Evolutionary conservation across 768 basidiomycete species (phyloP).

Genomic region (Clavaria fumosa): DNA sequence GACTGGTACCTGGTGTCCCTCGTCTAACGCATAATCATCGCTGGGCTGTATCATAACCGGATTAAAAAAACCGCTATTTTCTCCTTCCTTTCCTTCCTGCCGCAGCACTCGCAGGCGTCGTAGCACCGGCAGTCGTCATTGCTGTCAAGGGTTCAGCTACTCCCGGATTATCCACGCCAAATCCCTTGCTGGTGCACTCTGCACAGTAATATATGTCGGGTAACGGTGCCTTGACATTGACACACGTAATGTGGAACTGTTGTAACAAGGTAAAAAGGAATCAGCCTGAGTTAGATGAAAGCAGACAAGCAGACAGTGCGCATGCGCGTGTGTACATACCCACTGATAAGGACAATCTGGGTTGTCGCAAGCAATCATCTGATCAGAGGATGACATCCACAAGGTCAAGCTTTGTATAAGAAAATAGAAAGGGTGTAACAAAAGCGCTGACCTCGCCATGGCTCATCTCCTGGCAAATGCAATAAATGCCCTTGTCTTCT

Average conservation of each 20-base stretch:
- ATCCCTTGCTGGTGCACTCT: constrained; percentile 28
- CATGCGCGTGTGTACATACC: constrained; percentile 20
- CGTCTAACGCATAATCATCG: no score
- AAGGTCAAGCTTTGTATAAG: neutral
- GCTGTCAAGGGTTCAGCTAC: no score
- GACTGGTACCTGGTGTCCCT: no score
- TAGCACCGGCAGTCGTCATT: no score
- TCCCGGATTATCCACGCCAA: no score
- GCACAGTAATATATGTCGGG: constrained; percentile 44
- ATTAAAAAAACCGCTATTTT: no score
- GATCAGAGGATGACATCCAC: neutral
- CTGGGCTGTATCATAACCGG: no score
- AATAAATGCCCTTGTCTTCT: constrained; percentile 24
- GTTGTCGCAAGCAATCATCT: constrained; percentile 43
- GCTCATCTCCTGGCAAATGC: constrained; percentile 27
- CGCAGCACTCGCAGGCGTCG: no score
- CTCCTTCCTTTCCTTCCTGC: no score
- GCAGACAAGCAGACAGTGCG: no score
- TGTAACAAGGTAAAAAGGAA: neutral
- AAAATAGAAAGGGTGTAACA: neutral
- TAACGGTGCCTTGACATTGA: constrained; percentile 31
- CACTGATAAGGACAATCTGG: constrained; percentile 36
- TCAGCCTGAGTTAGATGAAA: neutral
- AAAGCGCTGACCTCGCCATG: constrained; percentile 24
- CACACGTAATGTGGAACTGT: constrained; percentile 48